Percentiles rank a stretch among this genome's conserved stretches.
Evolutionary conservation across 352 stramenopile genomes (phyloP).

Genomic region (Globisporangium perplexum): DNA sequence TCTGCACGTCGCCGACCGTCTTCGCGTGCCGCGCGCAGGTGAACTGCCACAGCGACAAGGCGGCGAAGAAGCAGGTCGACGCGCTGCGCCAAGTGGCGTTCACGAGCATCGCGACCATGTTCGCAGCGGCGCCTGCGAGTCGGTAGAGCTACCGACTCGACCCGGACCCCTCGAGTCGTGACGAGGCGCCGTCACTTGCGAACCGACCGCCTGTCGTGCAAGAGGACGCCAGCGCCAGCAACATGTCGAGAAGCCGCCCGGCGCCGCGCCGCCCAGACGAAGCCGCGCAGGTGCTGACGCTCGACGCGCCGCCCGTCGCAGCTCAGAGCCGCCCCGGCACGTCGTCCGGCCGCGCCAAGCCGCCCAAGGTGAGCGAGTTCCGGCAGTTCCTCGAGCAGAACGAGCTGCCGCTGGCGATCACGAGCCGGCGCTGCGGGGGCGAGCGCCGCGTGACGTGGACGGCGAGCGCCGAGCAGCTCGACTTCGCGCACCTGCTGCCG

Average conservation of each 20-base stretch:
- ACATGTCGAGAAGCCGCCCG: slow-evolving; percentile 10
- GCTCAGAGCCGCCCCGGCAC: slow-evolving; percentile 25
- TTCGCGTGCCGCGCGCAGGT: too few relatives aligned
- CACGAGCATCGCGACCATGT: slow-evolving; percentile 50
- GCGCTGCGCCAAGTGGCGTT: slow-evolving; percentile 58
- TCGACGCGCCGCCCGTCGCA: slow-evolving; percentile 28
- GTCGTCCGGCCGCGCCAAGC: slow-evolving; percentile 45
- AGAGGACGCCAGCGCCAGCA: not conserved
- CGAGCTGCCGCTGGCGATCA: slow-evolving; percentile 56
- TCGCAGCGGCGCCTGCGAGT: slow-evolving; percentile 26
- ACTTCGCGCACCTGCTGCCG: slow-evolving; percentile 61
- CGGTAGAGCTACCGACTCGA: too few relatives aligned
- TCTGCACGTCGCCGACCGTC: not conserved
- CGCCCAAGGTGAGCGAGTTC: slow-evolving; percentile 62
- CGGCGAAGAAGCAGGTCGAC: slow-evolving; percentile 67
- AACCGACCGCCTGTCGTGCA: too few relatives aligned
- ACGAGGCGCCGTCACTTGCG: too few relatives aligned
- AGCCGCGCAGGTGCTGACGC: slow-evolving; percentile 38
- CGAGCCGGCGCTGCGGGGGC: slow-evolving; percentile 29
- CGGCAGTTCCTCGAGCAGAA: slow-evolving; percentile 62
- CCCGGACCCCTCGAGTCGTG: too few relatives aligned
- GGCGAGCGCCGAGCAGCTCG: slow-evolving; percentile 44
- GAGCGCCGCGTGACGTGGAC: slow-evolving; percentile 55
- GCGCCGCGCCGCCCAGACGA: not conserved
- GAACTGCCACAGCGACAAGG: slow-evolving; percentile 60